phyloP scores from a whole-genome alignment of 805 yeast genomes.

The Yamadazyma sp. region DNA sequence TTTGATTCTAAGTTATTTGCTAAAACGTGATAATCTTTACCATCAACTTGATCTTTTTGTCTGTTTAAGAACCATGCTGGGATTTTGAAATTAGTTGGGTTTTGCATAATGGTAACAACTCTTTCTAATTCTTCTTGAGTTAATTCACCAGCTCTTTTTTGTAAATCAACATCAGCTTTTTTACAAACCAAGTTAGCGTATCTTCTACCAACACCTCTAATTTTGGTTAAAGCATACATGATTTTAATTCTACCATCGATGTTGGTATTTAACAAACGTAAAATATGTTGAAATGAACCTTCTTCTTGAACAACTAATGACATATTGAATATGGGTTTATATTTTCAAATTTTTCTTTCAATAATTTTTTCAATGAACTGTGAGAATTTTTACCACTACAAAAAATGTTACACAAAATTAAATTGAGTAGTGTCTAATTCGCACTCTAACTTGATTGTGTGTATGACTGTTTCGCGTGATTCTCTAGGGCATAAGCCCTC shows the following conservation, averaged over 20 bases:
- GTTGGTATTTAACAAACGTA: conserved; percentile 99
- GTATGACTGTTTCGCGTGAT: too few relatives aligned
- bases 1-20: conserved; percentile 99
- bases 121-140: conserved; percentile 99
- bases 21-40: conserved; percentile 98
- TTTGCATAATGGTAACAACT: conserved; percentile 99
- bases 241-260: conserved; percentile 99
- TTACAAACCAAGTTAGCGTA: conserved; percentile 99
- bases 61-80: conserved; percentile 99
- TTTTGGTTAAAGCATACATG: conserved; percentile 99
- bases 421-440: too few relatives aligned
- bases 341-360: conserved; percentile 11
- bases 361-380: conserved; percentile 11
- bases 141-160: conserved; percentile 99
- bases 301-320: conserved; percentile 98
- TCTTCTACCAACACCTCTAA: conserved; percentile 99
- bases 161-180: conserved; percentile 98
- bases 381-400: too few relatives aligned
- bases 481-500: too few relatives aligned
- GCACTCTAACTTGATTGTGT: too few relatives aligned
- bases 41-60: conserved; percentile 97
- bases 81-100: conserved; percentile 98
- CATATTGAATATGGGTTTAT: too few relatives aligned
- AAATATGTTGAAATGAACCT: conserved; percentile 99
- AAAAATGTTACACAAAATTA: too few relatives aligned